Evolutionary conservation across 1,284 basidiomycete genomes (phyloP), one percentile per base, ranked within the genome.

Genomic region (Trichosporon sp.): DNA sequence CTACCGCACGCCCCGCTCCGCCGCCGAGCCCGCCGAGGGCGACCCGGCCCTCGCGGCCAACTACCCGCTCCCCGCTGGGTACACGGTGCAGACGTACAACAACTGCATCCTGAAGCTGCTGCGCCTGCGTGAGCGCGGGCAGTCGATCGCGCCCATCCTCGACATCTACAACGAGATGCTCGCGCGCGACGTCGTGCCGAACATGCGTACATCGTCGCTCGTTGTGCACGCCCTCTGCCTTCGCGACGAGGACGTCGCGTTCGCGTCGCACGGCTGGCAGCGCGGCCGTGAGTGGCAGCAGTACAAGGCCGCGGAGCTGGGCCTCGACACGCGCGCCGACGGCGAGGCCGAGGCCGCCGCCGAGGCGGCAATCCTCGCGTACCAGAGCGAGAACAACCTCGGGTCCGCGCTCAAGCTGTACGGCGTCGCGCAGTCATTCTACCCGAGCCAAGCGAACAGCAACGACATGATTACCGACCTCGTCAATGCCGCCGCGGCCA

Each of bases 101-200:
- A 79, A 82, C 23, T 89, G 89, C 13, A 82, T 95, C 56, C 76
- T 85, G 4, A 88, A 88, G 0, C 80, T 93, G 1, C 76, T 86
- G 29, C 72, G 78, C 2, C 83, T 87, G 38, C 87, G 91, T 68
- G 67, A 74, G 23, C 72, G 77, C 13, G 89, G 88, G 15, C 86
- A 89, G 72, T 87, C 88, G 4, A 85, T 92, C 47, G 83, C 85
- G 0, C 79, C 86, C 47, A 83, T 94, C 63, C 82, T 92, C 71
- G 87, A 89, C 68, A 86, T 89, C 4, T 96, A 96, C 85, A 88
- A 91, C 75, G 86, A 89, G 67, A 89, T 95, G 86, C 83, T 93
- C 62, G 83, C 86, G n/a, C 85, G 84, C 56, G 88, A 88, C 25
- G 78, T 94, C 13, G 77, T 87, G 0, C 93, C 94, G 18, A 90